These are phyloP conservation scores for Coemansia sp. DNA, from an alignment of 371 early-diverging fungal genomes.

Conservation along the genomic window DNA sequence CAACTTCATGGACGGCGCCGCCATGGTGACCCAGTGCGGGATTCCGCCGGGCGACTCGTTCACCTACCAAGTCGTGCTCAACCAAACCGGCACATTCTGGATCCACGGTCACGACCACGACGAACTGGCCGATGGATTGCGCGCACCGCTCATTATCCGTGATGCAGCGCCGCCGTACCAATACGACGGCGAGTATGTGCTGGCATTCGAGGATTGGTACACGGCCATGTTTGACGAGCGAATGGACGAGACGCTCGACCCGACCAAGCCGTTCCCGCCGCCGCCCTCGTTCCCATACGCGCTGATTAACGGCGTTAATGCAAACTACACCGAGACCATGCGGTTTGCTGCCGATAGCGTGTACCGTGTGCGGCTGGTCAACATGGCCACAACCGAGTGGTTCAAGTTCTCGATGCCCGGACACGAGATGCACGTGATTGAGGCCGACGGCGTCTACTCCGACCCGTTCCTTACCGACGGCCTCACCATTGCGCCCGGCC, in stretches of 20 bases:
- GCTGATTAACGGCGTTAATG: slow-evolving; percentile 25
- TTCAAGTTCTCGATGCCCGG: slow-evolving; percentile 75
- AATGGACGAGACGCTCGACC: slow-evolving; percentile 3
- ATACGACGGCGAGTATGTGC: slow-evolving; percentile 22
- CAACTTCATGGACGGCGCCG: slow-evolving; percentile 61
- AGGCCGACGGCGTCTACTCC: slow-evolving; percentile 73
- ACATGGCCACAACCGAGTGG: slow-evolving; percentile 68
- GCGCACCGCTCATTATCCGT: slow-evolving; percentile 22
- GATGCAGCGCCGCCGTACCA: slow-evolving; percentile 10
- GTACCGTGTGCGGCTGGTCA: slow-evolving; percentile 78
- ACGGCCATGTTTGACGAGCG: background rate
- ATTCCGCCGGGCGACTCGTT: slow-evolving; percentile 14
- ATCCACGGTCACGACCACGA: slow-evolving; percentile 34
- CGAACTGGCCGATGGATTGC: slow-evolving; percentile 27
- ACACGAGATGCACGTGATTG: slow-evolving; percentile 71
- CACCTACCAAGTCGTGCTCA: slow-evolving; percentile 21
- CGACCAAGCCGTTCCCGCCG: slow-evolving; percentile 20
- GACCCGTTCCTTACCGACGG: slow-evolving; percentile 55
- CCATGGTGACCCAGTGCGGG: slow-evolving; percentile 55
- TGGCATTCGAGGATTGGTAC: slow-evolving; percentile 36
- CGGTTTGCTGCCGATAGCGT: slow-evolving; percentile 67
- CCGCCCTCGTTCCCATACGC: slow-evolving; percentile 11
- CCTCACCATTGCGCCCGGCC: slow-evolving; percentile 62
- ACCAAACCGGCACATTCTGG: slow-evolving; percentile 27
- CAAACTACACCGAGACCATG: slow-evolving; percentile 6